Conservation (phyloP, 2,329 filamentous ascomycete species). For the Madurella mycetomatis region DNA sequence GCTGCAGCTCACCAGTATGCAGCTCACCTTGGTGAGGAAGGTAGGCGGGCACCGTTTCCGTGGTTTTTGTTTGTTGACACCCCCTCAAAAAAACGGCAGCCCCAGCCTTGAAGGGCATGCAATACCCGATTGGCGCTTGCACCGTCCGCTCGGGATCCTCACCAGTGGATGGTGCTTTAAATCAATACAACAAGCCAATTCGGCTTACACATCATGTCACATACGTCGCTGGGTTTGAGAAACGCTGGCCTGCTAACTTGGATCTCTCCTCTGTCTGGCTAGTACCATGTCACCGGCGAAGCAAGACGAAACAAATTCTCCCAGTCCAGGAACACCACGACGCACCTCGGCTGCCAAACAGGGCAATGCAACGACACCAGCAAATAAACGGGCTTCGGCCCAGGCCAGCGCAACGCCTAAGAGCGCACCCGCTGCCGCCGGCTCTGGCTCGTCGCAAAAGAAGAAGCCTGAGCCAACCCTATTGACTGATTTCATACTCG, state of each 20-base stretch:
- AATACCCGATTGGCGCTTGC: constrained; percentile 16
- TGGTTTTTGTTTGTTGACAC: constrained; percentile 25
- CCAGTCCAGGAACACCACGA: constrained; percentile 19
- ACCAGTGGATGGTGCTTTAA: constrained; percentile 13
- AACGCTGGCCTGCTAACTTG: constrained; percentile 18
- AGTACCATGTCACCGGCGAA: constrained; percentile 27
- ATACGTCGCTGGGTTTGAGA: constrained; percentile 2
- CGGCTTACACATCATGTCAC: constrained; percentile 11
- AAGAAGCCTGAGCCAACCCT: constrained; percentile 47
- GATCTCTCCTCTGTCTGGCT: background rate
- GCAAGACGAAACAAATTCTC: constrained; percentile 19
- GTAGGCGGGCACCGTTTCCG: constrained; percentile 14
- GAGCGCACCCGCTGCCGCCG: constrained; percentile 38
- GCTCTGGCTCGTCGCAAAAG: constrained; percentile 30
- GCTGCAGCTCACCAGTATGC: constrained; percentile 18
- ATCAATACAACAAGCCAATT: constrained; percentile 7
- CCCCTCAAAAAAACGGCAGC: constrained; percentile 8
- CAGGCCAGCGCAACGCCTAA: constrained; percentile 35
- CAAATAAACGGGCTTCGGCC: constrained; percentile 25
- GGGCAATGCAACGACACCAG: constrained; percentile 26
- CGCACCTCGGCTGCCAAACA: constrained; percentile 19
- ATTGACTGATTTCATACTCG: constrained; percentile 54
- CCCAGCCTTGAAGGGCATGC: constrained; percentile 4
- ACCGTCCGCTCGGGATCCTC: constrained; percentile 2
- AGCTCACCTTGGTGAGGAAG: constrained; percentile 23